Evolutionary conservation across 352 stramenopile genomes (phyloP).

Genomic region (Pythium aristosporum): DNA sequence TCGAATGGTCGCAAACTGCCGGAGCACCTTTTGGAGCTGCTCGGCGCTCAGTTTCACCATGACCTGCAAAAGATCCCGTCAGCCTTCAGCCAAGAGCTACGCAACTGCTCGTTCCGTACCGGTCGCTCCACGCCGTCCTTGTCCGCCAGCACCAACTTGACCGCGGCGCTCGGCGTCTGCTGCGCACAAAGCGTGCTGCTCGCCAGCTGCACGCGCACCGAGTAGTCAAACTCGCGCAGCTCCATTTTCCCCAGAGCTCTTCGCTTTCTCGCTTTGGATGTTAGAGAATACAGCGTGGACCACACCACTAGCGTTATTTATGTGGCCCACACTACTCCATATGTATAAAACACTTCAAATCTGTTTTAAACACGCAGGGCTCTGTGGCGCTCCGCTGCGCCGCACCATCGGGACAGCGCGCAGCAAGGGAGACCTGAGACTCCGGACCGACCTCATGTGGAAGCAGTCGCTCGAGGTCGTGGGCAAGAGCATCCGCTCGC

Average conservation of each 20-base stretch:
- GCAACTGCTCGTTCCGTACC: constrained; percentile 20
- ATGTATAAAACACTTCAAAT: constrained; percentile 3
- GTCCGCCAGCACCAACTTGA: constrained; percentile 53
- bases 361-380: constrained; percentile 18
- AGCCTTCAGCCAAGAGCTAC: not conserved
- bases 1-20: constrained; percentile 23
- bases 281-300: constrained; percentile 1
- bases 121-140: constrained; percentile 17
- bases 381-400: constrained; percentile 12
- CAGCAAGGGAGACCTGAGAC: not conserved
- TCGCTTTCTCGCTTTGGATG: not conserved
- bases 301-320: constrained; percentile 8
- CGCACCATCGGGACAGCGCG: constrained; percentile 21
- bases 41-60: constrained; percentile 27
- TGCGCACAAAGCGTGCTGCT: constrained; percentile 55
- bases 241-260: constrained; percentile 3
- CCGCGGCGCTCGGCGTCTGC: constrained; percentile 36
- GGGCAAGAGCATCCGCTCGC: constrained; percentile 81
- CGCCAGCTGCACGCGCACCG: constrained; percentile 60
- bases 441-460: constrained; percentile 39
- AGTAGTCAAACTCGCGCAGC: constrained; percentile 74
- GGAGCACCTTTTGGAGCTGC: constrained; percentile 24
- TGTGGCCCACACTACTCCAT: constrained; percentile 19
- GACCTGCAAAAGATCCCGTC: constrained; percentile 13
- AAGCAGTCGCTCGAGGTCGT: constrained; percentile 64